Evolutionary conservation across 2,329 filamentous ascomycete genomes (phyloP).

Genomic region (Alternaria infectoria): DNA sequence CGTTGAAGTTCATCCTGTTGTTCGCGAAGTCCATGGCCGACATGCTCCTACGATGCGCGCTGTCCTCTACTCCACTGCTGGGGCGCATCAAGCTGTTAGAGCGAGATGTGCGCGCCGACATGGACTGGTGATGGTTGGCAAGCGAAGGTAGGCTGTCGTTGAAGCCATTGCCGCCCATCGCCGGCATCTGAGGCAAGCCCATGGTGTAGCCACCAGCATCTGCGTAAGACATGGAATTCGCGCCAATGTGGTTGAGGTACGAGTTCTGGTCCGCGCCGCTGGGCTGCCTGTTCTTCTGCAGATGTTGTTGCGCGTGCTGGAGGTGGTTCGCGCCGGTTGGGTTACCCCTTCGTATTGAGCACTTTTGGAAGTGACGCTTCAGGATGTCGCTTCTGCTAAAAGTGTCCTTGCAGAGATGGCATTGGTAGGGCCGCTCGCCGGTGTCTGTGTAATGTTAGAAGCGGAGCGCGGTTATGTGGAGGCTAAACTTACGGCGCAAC

Average conservation of each 20-base stretch:
- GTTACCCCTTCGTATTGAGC: slow-evolving; percentile 93
- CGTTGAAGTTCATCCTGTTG: slow-evolving; percentile 44
- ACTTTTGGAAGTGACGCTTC: slow-evolving; percentile 99
- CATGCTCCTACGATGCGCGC: slow-evolving; percentile 41
- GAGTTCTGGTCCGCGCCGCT: slow-evolving; percentile 43
- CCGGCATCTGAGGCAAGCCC: slow-evolving; percentile 44
- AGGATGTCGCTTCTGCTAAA: slow-evolving; percentile 98
- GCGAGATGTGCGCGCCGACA: slow-evolving; percentile 56
- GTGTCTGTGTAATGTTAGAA: slow-evolving; percentile 71
- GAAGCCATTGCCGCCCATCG: slow-evolving; percentile 43
- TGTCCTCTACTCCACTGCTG: slow-evolving; percentile 44
- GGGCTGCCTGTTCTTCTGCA: slow-evolving; percentile 68
- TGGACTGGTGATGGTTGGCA: slow-evolving; percentile 47
- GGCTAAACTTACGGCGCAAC: slow-evolving; percentile 79
- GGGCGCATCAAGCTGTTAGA: slow-evolving; percentile 58
- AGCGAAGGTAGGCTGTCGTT: slow-evolving; percentile 49
- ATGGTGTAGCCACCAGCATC: slow-evolving; percentile 40
- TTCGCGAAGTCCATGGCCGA: slow-evolving; percentile 44
- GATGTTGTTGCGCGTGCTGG: slow-evolving; percentile 87
- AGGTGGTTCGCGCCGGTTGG: slow-evolving; percentile 93
- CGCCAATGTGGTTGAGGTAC: slow-evolving; percentile 44
- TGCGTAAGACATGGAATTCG: slow-evolving; percentile 43
- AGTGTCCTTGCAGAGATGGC: slow-evolving; percentile 94
- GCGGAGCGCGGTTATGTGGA: slow-evolving; percentile 3
- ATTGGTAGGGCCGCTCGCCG: slow-evolving; percentile 97